A percentile compares a stretch with the other conserved stretches of the same genome.
These are phyloP conservation scores for Ampelomyces quisqualis DNA, from an alignment of 2,329 filamentous ascomycete genomes.

Conservation along the genomic window DNA sequence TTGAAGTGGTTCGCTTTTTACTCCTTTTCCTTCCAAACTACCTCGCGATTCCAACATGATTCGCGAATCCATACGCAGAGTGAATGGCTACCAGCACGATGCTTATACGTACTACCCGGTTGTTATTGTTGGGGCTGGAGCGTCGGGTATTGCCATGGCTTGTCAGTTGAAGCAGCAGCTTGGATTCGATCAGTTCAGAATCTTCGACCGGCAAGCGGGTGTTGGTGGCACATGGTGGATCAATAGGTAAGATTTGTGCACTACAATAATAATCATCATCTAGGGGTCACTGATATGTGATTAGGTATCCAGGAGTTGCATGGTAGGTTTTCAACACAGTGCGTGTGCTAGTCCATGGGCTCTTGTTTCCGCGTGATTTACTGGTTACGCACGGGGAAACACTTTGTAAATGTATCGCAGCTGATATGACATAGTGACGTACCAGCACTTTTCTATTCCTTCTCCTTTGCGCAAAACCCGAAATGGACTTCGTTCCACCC, in stretches of 20 bases:
- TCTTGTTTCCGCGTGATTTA: not conserved
- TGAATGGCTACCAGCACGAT: slow-evolving; percentile 43
- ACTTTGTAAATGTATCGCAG: not conserved
- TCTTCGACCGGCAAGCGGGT: slow-evolving; percentile 60
- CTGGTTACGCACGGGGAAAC: not conserved
- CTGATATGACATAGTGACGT: slow-evolving; percentile 41
- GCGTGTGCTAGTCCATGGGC: not conserved
- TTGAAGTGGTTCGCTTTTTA: no score
- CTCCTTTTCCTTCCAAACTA: no score
- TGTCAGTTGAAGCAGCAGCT: slow-evolving; percentile 60
- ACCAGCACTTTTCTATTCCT: slow-evolving; percentile 58
- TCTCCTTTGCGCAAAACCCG: slow-evolving; percentile 57
- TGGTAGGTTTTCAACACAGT: slow-evolving; percentile 22
- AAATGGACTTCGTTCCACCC: slow-evolving; percentile 55
- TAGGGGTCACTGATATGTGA: no score
- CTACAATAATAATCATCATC: no score
- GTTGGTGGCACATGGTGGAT: slow-evolving; percentile 66
- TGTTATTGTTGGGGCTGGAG: slow-evolving; percentile 61
- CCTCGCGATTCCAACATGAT: slow-evolving; percentile 35
- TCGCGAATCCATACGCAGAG: slow-evolving; percentile 38
- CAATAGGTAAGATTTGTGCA: no score
- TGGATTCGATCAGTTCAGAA: slow-evolving; percentile 58
- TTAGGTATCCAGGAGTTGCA: slow-evolving; percentile 54
- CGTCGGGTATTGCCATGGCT: slow-evolving; percentile 63
- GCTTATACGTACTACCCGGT: slow-evolving; percentile 51